Conservation (phyloP, 2,329 filamentous ascomycete species). For the Paecilomyces niveus region DNA sequence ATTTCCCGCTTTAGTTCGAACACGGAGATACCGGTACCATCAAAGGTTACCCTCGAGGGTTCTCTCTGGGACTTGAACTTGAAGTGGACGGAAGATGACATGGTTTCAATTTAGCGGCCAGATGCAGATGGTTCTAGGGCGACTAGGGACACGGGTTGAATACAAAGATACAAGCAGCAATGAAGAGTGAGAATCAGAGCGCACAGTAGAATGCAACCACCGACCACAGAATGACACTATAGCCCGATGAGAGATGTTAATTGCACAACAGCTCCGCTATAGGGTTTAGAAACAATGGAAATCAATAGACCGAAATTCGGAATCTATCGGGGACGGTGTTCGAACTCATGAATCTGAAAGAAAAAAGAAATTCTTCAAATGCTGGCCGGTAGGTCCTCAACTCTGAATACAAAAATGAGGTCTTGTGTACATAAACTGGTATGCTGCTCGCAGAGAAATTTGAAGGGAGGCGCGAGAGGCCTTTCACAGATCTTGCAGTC, state of each 20-base stretch:
- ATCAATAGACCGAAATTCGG: slow-evolving; percentile 15
- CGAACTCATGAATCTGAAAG: slow-evolving; percentile 15
- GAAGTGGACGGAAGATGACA: slow-evolving; percentile 98
- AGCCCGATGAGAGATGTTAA: slow-evolving; percentile 8
- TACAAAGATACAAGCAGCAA: slow-evolving; percentile 19
- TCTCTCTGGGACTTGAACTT: slow-evolving; percentile 99
- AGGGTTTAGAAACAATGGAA: slow-evolving; percentile 10
- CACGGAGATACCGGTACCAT: slow-evolving; percentile 94
- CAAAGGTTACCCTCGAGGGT: slow-evolving; percentile 87
- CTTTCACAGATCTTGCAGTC: background rate
- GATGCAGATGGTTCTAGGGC: slow-evolving; percentile 17
- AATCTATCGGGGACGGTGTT: slow-evolving; percentile 18
- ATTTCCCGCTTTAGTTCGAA: slow-evolving; percentile 99
- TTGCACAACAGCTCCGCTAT: background rate
- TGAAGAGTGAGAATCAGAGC: slow-evolving; percentile 8
- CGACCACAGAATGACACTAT: slow-evolving; percentile 3
- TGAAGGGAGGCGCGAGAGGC: background rate
- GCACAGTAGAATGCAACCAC: background rate
- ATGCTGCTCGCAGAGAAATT: slow-evolving; percentile 11
- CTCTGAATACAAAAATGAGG: slow-evolving; percentile 28
- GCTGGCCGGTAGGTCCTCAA: slow-evolving; percentile 17
- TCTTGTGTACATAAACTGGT: slow-evolving; percentile 22
- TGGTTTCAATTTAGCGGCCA: slow-evolving; percentile 44
- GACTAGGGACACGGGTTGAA: slow-evolving; percentile 22
- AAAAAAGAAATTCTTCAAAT: slow-evolving; percentile 17